Evolutionary conservation across 192 early-diverging fungal species (phyloP).

Genomic region (Backusella mclennaniae): DNA sequence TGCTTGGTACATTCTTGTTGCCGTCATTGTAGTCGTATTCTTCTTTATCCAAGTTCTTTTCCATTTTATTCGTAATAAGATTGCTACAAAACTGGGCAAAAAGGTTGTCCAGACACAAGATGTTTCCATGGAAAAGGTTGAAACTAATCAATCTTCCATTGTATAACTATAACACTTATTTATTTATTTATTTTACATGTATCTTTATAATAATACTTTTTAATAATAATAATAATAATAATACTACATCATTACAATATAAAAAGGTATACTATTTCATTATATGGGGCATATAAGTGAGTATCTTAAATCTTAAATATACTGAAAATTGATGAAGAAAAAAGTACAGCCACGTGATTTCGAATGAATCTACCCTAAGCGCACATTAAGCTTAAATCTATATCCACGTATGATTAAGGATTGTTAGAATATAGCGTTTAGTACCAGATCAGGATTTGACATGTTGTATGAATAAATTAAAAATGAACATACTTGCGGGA

Average conservation of each 20-base stretch:
- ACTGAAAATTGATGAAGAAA: too few species aligned
- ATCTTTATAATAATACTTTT: background rate
- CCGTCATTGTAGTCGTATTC: conserved; percentile 21
- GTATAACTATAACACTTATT: background rate
- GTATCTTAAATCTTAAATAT: too few species aligned
- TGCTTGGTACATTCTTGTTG: conserved; percentile 31
- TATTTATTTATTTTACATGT: background rate
- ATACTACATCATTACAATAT: background rate
- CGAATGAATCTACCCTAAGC: too few species aligned
- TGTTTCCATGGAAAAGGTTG: conserved; percentile 7
- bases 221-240: background rate
- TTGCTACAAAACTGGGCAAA: conserved; percentile 18
- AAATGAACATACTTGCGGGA: too few species aligned
- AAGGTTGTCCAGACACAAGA: background rate
- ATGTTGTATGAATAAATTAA: too few species aligned
- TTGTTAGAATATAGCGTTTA: too few species aligned
- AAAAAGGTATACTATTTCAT: background rate
- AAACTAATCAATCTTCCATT: background rate
- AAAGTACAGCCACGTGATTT: too few species aligned
- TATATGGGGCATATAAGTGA: background rate
- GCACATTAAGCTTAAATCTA: too few species aligned
- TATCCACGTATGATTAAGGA: too few species aligned
- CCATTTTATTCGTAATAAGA: conserved; percentile 25
- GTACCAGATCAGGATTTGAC: too few species aligned
- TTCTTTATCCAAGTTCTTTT: conserved; percentile 25